These are phyloP conservation scores for Candida albicans DNA, from an alignment of 1,139 yeast species.

Conservation along the genomic window DNA sequence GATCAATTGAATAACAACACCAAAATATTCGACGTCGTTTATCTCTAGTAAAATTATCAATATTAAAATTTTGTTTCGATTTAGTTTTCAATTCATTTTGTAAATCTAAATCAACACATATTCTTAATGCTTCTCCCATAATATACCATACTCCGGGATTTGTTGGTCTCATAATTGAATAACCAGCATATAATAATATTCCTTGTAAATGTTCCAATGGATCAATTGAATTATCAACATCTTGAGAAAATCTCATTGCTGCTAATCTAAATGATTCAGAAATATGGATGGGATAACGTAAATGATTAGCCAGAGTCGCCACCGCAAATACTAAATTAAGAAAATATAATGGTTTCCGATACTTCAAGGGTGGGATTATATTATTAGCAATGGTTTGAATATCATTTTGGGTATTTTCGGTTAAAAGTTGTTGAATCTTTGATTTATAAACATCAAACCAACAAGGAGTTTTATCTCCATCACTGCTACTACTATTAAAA, in stretches of 20 bases:
- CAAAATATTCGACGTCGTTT: slow-evolving; percentile 78
- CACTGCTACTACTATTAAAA: slow-evolving; percentile 8
- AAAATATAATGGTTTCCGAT: slow-evolving; percentile 53
- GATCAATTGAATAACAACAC: slow-evolving; percentile 83
- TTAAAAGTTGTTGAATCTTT: slow-evolving; percentile 18
- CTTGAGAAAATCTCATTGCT: slow-evolving; percentile 62
- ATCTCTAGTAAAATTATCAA: slow-evolving; percentile 60
- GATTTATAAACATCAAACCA: slow-evolving; percentile 12
- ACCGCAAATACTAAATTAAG: slow-evolving; percentile 77
- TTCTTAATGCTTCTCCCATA: slow-evolving; percentile 73
- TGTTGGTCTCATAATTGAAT: slow-evolving; percentile 73
- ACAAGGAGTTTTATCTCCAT: slow-evolving; percentile 1
- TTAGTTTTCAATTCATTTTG: slow-evolving; percentile 55
- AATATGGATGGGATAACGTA: slow-evolving; percentile 65
- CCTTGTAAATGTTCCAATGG: slow-evolving; percentile 75
- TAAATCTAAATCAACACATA: slow-evolving; percentile 80
- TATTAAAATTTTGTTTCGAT: slow-evolving; percentile 22
- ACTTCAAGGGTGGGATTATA: slow-evolving; percentile 48
- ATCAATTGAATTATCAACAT: slow-evolving; percentile 58
- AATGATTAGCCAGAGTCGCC: slow-evolving; percentile 72
- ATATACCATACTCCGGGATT: slow-evolving; percentile 94
- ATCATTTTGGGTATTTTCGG: background rate
- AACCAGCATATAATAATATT: slow-evolving; percentile 62
- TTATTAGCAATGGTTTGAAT: slow-evolving; percentile 30
- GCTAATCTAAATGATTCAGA: slow-evolving; percentile 74